A percentile compares a stretch with the other conserved stretches of the same genome.
These are phyloP conservation scores for Alternaria angustiovoidea DNA, from an alignment of 2,329 filamentous ascomycete genomes.

Conservation along the genomic window DNA sequence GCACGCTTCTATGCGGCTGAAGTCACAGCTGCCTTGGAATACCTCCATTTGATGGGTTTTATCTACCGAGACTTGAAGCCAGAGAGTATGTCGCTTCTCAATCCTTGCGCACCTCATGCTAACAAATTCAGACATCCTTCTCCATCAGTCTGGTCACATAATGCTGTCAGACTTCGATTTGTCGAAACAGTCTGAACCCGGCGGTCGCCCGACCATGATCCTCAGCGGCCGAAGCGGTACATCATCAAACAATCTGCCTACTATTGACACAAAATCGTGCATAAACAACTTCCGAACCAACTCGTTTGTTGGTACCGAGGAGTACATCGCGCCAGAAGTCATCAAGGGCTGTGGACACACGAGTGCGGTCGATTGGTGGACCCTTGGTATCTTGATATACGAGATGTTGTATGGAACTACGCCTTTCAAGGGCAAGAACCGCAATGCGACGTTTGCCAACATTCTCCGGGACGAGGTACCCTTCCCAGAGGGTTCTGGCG, in stretches of 20 bases:
- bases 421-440: slow-evolving; percentile 98
- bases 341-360: slow-evolving; percentile 99
- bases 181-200: slow-evolving; percentile 95
- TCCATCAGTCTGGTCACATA: slow-evolving; percentile 99
- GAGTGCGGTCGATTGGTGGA: slow-evolving; percentile 99
- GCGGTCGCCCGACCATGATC: slow-evolving; percentile 98
- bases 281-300: slow-evolving; percentile 99
- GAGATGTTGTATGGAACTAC: slow-evolving; percentile 99
- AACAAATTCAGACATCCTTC: slow-evolving; percentile 78
- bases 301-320: slow-evolving; percentile 97
- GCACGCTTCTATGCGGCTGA: slow-evolving; percentile 97
- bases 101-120: slow-evolving; percentile 39
- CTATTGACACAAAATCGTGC: slow-evolving; percentile 98
- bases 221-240: slow-evolving; percentile 78
- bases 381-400: slow-evolving; percentile 93
- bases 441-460: slow-evolving; percentile 97
- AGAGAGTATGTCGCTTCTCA: slow-evolving; percentile 72
- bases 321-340: slow-evolving; percentile 98
- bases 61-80: slow-evolving; percentile 98
- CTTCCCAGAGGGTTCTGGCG: slow-evolving; percentile 87
- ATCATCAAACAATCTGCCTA: slow-evolving; percentile 84
- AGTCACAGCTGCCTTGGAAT: slow-evolving; percentile 94
- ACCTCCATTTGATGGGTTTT: slow-evolving; percentile 98
- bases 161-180: slow-evolving; percentile 99
- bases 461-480: slow-evolving; percentile 95